These are phyloP conservation scores for Penicillium argentinense DNA, from an alignment of 495 filamentous ascomycete genomes.

Conservation along the genomic window DNA sequence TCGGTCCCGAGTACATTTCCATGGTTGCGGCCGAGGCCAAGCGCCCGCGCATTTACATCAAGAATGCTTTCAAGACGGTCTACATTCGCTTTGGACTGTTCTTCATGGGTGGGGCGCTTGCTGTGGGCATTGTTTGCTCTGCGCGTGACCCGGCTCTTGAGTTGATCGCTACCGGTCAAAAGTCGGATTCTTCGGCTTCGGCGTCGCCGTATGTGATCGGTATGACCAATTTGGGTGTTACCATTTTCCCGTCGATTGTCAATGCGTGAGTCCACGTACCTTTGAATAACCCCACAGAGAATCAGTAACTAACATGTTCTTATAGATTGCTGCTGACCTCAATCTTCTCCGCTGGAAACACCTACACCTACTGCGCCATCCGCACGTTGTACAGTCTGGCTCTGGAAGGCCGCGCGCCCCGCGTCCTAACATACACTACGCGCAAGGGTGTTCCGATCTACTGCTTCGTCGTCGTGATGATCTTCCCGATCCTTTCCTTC, in stretches of 20 bases:
- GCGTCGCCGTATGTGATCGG: slow-evolving; percentile 78
- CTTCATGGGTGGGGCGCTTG: slow-evolving; percentile 71
- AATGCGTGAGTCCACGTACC: slow-evolving; percentile 20
- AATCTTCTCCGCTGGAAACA: slow-evolving; percentile 82
- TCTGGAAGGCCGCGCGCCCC: slow-evolving; percentile 62
- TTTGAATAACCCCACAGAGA: background rate
- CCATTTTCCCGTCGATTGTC: slow-evolving; percentile 29
- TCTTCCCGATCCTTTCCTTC: slow-evolving; percentile 48
- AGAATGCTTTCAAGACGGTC: slow-evolving; percentile 71
- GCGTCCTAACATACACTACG: slow-evolving; percentile 53
- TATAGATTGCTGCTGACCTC: slow-evolving; percentile 60
- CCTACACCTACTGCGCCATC: slow-evolving; percentile 78
- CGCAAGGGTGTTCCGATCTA: slow-evolving; percentile 50
- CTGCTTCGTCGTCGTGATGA: slow-evolving; percentile 46
- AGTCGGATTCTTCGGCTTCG: slow-evolving; percentile 52
- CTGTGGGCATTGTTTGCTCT: slow-evolving; percentile 66
- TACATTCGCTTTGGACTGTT: slow-evolving; percentile 73
- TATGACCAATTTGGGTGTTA: slow-evolving; percentile 70
- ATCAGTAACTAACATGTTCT: background rate
- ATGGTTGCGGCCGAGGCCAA: slow-evolving; percentile 80
- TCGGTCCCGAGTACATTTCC: slow-evolving; percentile 74
- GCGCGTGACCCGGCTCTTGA: slow-evolving; percentile 51
- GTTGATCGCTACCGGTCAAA: slow-evolving; percentile 34
- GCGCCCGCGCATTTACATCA: slow-evolving; percentile 57
- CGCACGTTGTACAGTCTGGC: slow-evolving; percentile 74